Percentiles rank a stretch among this genome's conserved stretches.
phyloP scores from a whole-genome alignment of 345 rosid genomes.

The Stellera chamaejasme region DNA sequence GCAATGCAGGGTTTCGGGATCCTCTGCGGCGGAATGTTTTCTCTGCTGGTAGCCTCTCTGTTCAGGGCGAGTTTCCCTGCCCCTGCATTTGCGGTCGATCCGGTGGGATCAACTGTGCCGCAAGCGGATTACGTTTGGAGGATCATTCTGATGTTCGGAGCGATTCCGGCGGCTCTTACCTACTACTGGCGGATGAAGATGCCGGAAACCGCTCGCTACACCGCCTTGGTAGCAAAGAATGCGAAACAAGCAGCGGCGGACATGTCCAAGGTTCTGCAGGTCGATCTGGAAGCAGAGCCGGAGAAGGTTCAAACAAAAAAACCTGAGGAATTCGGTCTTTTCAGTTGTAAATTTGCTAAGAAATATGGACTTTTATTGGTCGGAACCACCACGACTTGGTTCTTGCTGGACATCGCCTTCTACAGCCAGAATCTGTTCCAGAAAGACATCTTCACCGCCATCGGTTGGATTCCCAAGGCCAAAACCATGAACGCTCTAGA shows the following conservation, averaged over 20 bases:
- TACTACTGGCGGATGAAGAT: slow-evolving; percentile 67
- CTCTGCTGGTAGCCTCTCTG: slow-evolving; percentile 27
- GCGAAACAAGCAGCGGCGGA: slow-evolving; percentile 55
- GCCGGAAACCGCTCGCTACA: slow-evolving; percentile 88
- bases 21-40: slow-evolving; percentile 48
- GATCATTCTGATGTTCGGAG: slow-evolving; percentile 57
- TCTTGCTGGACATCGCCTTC: slow-evolving; percentile 65
- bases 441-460: slow-evolving; percentile 60
- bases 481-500: slow-evolving; percentile 58
- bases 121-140: slow-evolving; percentile 71
- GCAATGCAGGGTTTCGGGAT: slow-evolving; percentile 85
- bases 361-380: slow-evolving; percentile 55
- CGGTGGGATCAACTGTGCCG: slow-evolving; percentile 38
- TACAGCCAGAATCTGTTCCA: slow-evolving; percentile 73
- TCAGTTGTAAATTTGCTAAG: slow-evolving; percentile 29
- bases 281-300: slow-evolving; percentile 44
- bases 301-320: slow-evolving; percentile 23
- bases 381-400: slow-evolving; percentile 62
- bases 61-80: slow-evolving; percentile 35
- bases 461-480: slow-evolving; percentile 69
- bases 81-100: slow-evolving; percentile 24
- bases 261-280: slow-evolving; percentile 68
- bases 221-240: slow-evolving; percentile 56
- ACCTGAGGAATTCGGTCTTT: slow-evolving; percentile 42
- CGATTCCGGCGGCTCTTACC: slow-evolving; percentile 55